A percentile compares a stretch with the other conserved stretches of the same genome.
Conservation (phyloP, 352 stramenopile genomes). For the Pythium myriotylum region DNA sequence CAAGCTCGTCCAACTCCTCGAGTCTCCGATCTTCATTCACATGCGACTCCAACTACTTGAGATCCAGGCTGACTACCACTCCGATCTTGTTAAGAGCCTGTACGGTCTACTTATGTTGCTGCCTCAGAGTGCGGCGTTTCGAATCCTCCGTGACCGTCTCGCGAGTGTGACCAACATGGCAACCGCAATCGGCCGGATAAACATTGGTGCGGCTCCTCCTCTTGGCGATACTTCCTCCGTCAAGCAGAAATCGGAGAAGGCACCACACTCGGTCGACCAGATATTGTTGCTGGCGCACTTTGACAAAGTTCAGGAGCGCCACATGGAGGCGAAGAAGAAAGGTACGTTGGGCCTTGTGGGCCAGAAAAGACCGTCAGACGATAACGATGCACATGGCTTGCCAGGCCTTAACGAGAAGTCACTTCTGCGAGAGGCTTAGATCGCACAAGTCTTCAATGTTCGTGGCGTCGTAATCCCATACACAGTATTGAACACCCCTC, state of each 20-base stretch:
- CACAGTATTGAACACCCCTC: too few species aligned
- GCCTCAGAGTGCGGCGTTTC: constrained; percentile 91
- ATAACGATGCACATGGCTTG: neutral
- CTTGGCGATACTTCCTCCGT: neutral
- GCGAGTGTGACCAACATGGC: constrained; percentile 89
- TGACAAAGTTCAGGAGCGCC: constrained; percentile 69
- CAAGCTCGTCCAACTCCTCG: constrained; percentile 99
- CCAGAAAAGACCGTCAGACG: too few species aligned
- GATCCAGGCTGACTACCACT: constrained; percentile 94
- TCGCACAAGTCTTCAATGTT: neutral
- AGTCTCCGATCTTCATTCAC: constrained; percentile 99
- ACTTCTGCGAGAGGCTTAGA: constrained; percentile 32
- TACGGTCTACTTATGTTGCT: constrained; percentile 98
- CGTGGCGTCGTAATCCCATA: neutral
- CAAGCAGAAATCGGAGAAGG: constrained; percentile 17
- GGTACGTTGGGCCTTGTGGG: constrained; percentile 33
- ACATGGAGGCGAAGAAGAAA: constrained; percentile 73
- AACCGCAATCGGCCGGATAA: constrained; percentile 78
- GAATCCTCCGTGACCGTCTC: constrained; percentile 80
- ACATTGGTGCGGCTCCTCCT: constrained; percentile 37
- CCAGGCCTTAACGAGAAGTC: constrained; percentile 59
- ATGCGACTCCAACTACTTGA: constrained; percentile 98
- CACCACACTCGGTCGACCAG: constrained; percentile 45
- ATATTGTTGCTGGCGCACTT: constrained; percentile 70
- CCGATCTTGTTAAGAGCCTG: constrained; percentile 95